Base-by-base conservation (phyloP, 192 early-diverging fungal species). In the Coemansia sp. region DNA sequence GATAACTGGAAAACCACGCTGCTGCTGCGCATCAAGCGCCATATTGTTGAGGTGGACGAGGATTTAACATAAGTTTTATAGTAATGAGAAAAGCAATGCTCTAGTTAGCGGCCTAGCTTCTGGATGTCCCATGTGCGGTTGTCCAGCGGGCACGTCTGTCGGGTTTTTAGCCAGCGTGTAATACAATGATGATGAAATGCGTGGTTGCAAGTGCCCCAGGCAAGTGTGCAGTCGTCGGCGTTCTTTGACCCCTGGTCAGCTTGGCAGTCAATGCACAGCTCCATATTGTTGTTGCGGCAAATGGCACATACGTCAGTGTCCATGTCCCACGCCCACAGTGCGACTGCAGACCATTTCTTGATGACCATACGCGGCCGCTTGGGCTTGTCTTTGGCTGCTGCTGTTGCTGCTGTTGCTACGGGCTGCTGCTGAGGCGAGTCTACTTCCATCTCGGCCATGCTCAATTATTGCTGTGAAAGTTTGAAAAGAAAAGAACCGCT, bases 161-260 rank as follows among this genome's bases (percentile, higher is more conserved):
- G 84, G 61, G 87, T 93, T 80, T 96, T 97, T 37, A 99, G 80
- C 96, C 96, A 99, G 67, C 94, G 85, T 39, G 88, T 87, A 52
- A 99, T 99, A 79, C 96, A 99, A 64, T 99, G 96, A 61, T 94
- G 94, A 44, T 99, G 96, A 82, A 97, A 99, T 7, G 96, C 96
- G 57, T 99, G 96, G 87, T 94, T 94, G 72, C 93, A 97, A 28
- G 89, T 86, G 54, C 94, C 94, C 94, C 94, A 97, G 37, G 94
- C 93, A 20, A 98, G 91, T 9, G 86, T 96, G 71, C 96, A 98
- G 57, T 94, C 90, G 55, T 94, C 91, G 62, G 84, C 87, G 41
- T 90, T 92, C 16, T 89, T 91, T 9, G 94, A 89, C 0, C 87
- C 91, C 78, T 96, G 96, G 67, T 96, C 94, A 6, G 94, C 96